Evolutionary conservation across 805 yeast species (phyloP).

Genomic region (Metschnikowia continentalis): DNA sequence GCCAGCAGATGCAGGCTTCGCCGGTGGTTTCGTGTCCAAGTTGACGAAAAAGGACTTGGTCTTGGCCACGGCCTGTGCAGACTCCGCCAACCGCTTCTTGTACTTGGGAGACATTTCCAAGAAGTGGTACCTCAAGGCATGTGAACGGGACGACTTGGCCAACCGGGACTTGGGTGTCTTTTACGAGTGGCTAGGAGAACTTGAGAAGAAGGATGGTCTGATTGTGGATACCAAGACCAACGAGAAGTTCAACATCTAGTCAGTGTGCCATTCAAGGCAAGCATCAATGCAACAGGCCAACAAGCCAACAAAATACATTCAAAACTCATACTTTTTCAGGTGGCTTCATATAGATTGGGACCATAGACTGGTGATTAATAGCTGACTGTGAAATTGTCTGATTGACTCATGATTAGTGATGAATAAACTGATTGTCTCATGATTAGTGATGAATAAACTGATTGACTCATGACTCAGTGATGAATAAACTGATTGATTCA

Average conservation of each 20-base stretch:
- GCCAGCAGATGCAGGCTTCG: slow-evolving; percentile 44
- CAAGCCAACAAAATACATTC: too few species aligned
- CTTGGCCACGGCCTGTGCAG: slow-evolving; percentile 39
- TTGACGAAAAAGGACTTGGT: slow-evolving; percentile 43
- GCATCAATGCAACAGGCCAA: too few species aligned
- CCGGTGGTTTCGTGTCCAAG: slow-evolving; percentile 48
- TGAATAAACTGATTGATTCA: too few species aligned
- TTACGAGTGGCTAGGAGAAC: slow-evolving; percentile 41
- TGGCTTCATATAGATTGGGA: too few species aligned
- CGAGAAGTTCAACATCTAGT: slow-evolving; percentile 10
- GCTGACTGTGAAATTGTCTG: too few species aligned
- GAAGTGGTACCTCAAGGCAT: slow-evolving; percentile 41
- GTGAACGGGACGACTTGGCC: slow-evolving; percentile 38
- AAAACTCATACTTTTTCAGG: too few species aligned
- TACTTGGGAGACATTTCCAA: slow-evolving; percentile 36
- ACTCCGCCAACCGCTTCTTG: slow-evolving; percentile 30
- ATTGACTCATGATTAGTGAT: too few species aligned
- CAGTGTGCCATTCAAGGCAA: too few species aligned
- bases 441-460: too few species aligned
- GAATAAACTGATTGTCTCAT: too few species aligned
- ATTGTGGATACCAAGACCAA: slow-evolving; percentile 15
- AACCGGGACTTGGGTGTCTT: slow-evolving; percentile 40
- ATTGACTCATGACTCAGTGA: too few species aligned
- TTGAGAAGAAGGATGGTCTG: slow-evolving; percentile 20
- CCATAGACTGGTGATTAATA: too few species aligned